These are phyloP conservation scores for Dillenia turbinata DNA, from an alignment of 164 flowering plant genomes.

Conservation along the genomic window DNA sequence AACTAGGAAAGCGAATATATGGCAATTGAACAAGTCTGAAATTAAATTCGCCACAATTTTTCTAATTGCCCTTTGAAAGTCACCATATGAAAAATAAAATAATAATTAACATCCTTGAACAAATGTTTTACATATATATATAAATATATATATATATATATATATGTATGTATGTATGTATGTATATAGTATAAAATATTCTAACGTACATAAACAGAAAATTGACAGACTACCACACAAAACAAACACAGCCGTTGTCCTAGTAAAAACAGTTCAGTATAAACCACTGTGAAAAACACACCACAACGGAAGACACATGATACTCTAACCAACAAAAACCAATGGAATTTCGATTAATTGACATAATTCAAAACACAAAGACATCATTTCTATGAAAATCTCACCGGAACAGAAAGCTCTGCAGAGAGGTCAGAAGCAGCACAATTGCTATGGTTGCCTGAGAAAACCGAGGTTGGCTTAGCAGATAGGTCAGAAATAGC, in stretches of 20 bases:
- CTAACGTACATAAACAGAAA: background rate
- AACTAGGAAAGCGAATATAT: too few relatives aligned
- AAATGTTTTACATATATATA: too few relatives aligned
- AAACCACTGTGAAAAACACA: constrained; percentile 30
- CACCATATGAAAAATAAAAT: too few relatives aligned
- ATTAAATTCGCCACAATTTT: too few relatives aligned
- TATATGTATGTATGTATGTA: too few relatives aligned
- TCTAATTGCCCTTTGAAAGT: too few relatives aligned
- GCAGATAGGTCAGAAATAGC: constrained; percentile 35
- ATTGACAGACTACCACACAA: background rate
- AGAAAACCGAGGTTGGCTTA: constrained; percentile 31
- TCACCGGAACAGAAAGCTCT: constrained; percentile 75
- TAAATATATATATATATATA: too few relatives aligned
- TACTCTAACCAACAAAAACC: too few relatives aligned
- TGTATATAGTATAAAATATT: too few relatives aligned
- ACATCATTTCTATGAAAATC: constrained; percentile 14
- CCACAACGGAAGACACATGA: constrained; percentile 45
- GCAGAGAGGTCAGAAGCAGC: constrained; percentile 40
- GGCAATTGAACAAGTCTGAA: too few relatives aligned
- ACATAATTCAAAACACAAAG: background rate
- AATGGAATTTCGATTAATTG: constrained; percentile 1
- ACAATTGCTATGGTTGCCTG: constrained; percentile 17
- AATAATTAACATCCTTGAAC: too few relatives aligned
- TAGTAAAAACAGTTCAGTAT: background rate
- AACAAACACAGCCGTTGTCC: background rate